Evolutionary conservation across 2,329 filamentous ascomycete genomes (phyloP), one percentile per base, ranked within the genome.

Genomic region (Pseudocercospora crystallina): DNA sequence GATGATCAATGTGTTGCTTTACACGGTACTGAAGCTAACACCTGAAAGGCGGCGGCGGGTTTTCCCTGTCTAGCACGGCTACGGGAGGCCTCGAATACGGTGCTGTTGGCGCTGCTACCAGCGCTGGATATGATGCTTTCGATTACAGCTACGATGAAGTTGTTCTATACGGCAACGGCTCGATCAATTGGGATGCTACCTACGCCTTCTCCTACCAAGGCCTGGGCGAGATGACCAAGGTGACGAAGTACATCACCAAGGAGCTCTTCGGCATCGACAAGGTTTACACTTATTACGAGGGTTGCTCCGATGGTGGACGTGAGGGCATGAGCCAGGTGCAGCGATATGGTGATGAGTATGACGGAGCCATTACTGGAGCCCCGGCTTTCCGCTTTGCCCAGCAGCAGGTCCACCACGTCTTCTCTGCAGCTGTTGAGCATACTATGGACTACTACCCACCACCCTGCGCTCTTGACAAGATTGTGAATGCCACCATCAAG

Each of bases 401-500:
- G 43, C 74, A 75, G 58, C 74, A 77, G 58, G 69, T 72, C 39
- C 69, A 73, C 29, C 71, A 76, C 52, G 58, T 77, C 2, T 68
- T 65, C 7, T 60, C 67, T 26, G 66, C 69, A 20, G 65, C 72
- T 3, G 64, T 76, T 33, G 71, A 76, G 59, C 55, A 69, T 47
- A 68, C 64, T 0, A 49, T 66, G 11, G 64, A 61, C 50, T 76
- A 76, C 59, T 73, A 65, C 50, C 73, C 69, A 8, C 68, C 65
- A 7, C 68, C 71, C 11, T 75, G 73, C 59, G 74, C 76, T 43
- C 58, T 80, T 11, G 68, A 71, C 5, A 76, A 74, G 61, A 79
- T 81, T 35, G 70, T 77, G 14, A 81, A 80, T 59, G 67, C 71
- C 37, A 82, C 79, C 8, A 80, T 82, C 44, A 67, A 69, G 1